Evolutionary conservation across 78 protist genomes (phyloP).

Genomic region (Dictyostelium capitatum): DNA sequence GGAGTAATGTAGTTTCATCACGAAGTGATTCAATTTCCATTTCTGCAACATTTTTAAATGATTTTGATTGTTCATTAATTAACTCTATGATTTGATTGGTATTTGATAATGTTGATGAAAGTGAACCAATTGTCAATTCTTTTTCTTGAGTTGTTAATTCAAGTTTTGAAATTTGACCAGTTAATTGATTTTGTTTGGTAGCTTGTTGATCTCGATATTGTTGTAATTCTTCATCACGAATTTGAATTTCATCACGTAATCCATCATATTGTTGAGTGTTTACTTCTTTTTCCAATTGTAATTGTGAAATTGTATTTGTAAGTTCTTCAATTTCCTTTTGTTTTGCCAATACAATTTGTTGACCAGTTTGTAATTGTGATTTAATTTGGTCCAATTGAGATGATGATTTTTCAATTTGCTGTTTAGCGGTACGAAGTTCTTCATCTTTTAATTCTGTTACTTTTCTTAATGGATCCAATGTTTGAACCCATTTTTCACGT

Average conservation of each 20-base stretch:
- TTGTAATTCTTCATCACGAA: slow-evolving; percentile 23
- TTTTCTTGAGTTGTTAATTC: neutral
- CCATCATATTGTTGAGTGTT: slow-evolving; percentile 20
- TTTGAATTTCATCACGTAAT: slow-evolving; percentile 3
- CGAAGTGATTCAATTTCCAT: slow-evolving; percentile 61
- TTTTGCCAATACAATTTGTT: slow-evolving; percentile 53
- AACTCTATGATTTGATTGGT: slow-evolving; percentile 44
- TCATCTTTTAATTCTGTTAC: slow-evolving; percentile 67
- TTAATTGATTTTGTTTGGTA: neutral
- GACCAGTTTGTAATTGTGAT: slow-evolving; percentile 37
- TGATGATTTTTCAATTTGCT: slow-evolving; percentile 44
- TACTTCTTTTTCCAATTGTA: slow-evolving; percentile 29
- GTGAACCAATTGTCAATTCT: slow-evolving; percentile 26
- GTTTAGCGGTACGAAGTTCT: slow-evolving; percentile 53
- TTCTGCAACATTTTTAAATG: slow-evolving; percentile 44
- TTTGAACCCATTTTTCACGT: slow-evolving; percentile 75
- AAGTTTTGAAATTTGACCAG: slow-evolving; percentile 39
- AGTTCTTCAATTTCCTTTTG: slow-evolving; percentile 50
- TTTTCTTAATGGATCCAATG: slow-evolving; percentile 72
- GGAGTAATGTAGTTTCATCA: slow-evolving; percentile 4
- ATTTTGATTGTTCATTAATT: slow-evolving; percentile 49
- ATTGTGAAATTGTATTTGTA: slow-evolving; percentile 29
- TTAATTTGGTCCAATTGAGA: slow-evolving; percentile 49
- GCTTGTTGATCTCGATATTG: neutral
- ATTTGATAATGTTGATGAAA: slow-evolving; percentile 18